Base-by-base conservation (phyloP, 192 early-diverging fungal genomes). In the Geranomyces michiganensis region DNA sequence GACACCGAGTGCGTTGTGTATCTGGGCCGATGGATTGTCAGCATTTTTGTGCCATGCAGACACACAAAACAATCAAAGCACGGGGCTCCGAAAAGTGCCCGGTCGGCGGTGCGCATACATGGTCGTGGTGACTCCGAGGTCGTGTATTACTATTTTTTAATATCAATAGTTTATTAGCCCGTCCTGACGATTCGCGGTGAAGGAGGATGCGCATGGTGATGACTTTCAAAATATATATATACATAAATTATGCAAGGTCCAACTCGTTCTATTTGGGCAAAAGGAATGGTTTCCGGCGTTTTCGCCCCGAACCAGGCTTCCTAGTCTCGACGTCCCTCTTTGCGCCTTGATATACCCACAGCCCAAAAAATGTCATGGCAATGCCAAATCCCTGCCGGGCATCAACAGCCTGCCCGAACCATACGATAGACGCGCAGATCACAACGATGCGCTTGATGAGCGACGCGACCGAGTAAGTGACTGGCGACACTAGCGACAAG, bases 381-480 rank as follows among this genome's bases (percentile, higher is more conserved):
- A 96, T 91, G 27, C 94, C 94, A 49, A 87, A 60, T 33, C 81
- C 85, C 77, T 96, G 93, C 1, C 88, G 68, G 0, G 74, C 44
- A 15, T 82, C 81, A 0, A 94, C 86, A 17, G 85, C 78, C 70
- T 96, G 91, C 49, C 89, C 87, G 78, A 93, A 93, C 80, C 91
- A 96, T 13, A 93, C 60, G 51, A 96, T 93, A 56, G 85, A 83
- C 30, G 90, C 88, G 26, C 89, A 85, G 78, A 96, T 95, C 29
- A 96, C 93, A 73, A 93, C 87, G 56, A 96, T 93, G n/a, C 94
- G 87, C 78, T 96, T 96, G 62, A 93, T 78, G 63, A 96, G 82
- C 2, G 89, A 90, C 8, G 91, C 88, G 56, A 96, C 92, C 17
- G 89, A 91, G 77, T 94, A 96, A 0, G 93, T 94, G 33, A 96